Base-by-base conservation (phyloP, 306 rosid genomes). In the Fragaria ananassa region DNA sequence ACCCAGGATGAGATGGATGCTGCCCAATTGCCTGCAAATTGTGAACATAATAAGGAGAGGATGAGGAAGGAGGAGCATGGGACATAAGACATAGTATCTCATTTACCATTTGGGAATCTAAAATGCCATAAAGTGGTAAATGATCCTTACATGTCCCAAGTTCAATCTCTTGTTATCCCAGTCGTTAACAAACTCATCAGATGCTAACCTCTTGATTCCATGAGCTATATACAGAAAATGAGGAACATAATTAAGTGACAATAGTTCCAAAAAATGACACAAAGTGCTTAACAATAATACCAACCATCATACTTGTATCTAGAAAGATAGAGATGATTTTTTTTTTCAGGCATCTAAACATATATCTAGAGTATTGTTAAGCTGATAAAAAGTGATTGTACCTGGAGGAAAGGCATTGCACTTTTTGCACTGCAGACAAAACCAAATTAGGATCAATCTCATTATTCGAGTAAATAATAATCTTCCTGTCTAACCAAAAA, bases 81-180 rank as follows among this genome's bases (percentile, higher is more conserved):
- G 17, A 23, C 27, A 34, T 14, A 46, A 29, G 25, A 49, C 49
- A 46, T 46, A 31, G 15, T 57, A 25, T 17, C 34, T 27, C 49
- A 19, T 17, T 45, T 53, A 18, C 51, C 65, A 79, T 70, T 45
- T 27, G 27, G 15, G 34, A 62, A 58, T 37, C 37, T 71, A 56
- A 29, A 27, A 68, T 71, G 23, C 62, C 80, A 46, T 35, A 74
- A 34, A 79, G 27, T 18, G 71, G 56, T 49, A 74, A 67, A 57
- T 42, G 37, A n/a, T 45, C 71, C 95, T 90, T 83, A 91, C 97
- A 87, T 76, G 89, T 82, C 99, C 99, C 42, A 88, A 69, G 74
- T 95, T 92, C 88, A 92, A 73, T 85, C 97, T 83, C 86, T 95
- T 95, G 87, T 82, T 90, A 83, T 95, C 99, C 96, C 88, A 89